Base-by-base conservation (phyloP, 352 stramenopile species). In the Phytophthora ohioensis region DNA sequence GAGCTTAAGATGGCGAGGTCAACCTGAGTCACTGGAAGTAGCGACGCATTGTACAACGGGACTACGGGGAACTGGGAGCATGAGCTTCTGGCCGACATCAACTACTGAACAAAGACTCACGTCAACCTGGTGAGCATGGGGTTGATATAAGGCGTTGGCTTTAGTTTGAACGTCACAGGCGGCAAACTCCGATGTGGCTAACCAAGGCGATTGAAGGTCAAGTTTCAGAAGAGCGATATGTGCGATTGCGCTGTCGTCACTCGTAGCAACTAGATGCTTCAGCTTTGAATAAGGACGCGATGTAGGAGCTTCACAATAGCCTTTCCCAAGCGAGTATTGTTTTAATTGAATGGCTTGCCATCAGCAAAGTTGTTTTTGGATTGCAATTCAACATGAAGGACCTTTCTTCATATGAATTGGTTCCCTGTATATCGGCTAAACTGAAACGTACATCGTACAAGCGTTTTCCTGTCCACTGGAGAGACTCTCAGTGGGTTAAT, bases 401-500 rank as follows among this genome's bases (percentile, higher is more conserved):
- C 4, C 8, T 57, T 8, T 45, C 34, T 9, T 32, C 13, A 5
- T 57, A 57, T 11, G 32, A 45, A 43, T 57, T 32, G 30, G 51
- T 57, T 45, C 51, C 51, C 12, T 57, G 49, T 32, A 45, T 57
- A 8, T 8, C 49, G 8, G 32, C 10, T 31, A 57, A 46, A 12
- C 6, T 43, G 8, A 57, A 57, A n/a, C 32, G 32, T 5, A 31
- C 32, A 11, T 27, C 49, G 7, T 57, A 15, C 49, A 57, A 30
- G 49, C 34, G 34, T 21, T 21, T 21, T 21, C 21, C 21, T 21
- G 21, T 21, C 21, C 21, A 21, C 21, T 21, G 21, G 21, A 21
- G 21, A 21, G 21, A 21, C 21, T 21, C 21, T 1, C 21, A 21
- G 21, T 21, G 21, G 21, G 21, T 21, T 21, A 21, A 21, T 21